Base-by-base conservation (phyloP, 2,329 filamentous ascomycete genomes). In the Xenosphaeropsis pyriputrescens region DNA sequence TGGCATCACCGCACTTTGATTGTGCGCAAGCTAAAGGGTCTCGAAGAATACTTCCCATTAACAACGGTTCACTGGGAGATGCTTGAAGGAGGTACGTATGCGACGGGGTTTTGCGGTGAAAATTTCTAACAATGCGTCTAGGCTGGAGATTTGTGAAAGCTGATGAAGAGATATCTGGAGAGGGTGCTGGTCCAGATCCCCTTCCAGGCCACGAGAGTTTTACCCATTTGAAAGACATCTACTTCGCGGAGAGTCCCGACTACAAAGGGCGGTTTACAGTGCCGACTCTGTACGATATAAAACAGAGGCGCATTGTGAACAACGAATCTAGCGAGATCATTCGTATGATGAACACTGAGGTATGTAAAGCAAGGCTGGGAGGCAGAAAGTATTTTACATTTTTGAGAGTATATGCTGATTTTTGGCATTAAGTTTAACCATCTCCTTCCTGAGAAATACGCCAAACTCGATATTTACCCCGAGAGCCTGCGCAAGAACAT, bases 321-420 rank as follows among this genome's bases (percentile, higher is more conserved):
- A 93, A 93, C 45, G 85, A 91, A 63, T 82, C 77, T 39, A 73
- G 74, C 37, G 85, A 91, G 55, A 89, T 91, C 47, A 85, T 91
- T 47, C 72, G 83, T 45, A 88, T 89, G 79, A 64, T 91, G 43
- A 85, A 85, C 57, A 66, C 68, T 9, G 79, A 72, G 79, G 74
- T 32, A 82, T 79, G 74, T 32, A 82, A 80, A 60, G 80, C 77
- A 37, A 68, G 58, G n/a, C n/a, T n/a, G n/a, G n/a, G n/a, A n/a
- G n/a, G n/a, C n/a, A n/a, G n/a, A n/a, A n/a, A 77, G 50, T 13
- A 5, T 18, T 15, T 32, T 38, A 31, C 38, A 34, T 16, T 9
- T 29, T 17, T 14, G 18, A 31, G 4, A n/a, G 29, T 12, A 33
- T 12, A 32, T n/a, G n/a, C n/a, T n/a, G n/a, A n/a, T n/a, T n/a